Base-by-base conservation (phyloP, 805 yeast genomes). In the Crinitomyces ghanaensis region DNA sequence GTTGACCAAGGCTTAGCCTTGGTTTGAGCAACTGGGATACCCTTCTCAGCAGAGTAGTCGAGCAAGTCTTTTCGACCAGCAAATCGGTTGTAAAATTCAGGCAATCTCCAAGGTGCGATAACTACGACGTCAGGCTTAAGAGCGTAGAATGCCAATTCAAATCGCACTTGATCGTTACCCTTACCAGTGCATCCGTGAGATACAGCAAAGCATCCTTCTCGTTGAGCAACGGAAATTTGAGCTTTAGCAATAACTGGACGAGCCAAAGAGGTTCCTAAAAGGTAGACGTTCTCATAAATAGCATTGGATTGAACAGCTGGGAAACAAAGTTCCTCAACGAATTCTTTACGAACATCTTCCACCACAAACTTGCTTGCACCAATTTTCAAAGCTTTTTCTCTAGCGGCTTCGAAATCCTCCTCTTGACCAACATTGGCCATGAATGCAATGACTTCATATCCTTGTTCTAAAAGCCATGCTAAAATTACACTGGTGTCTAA, bases 1-100 rank as follows among this genome's bases (percentile, higher is more conserved):
- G 98, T 91, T 23, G 97, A 86, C 99, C 99, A 91, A 50, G 99
- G 99, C 70, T 91, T 91, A 45, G 97, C 84, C 63, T 85, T 85
- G 48, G 99, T 91, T 69, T 91, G 99, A 31, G 93, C 69, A 38
- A 91, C 99, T 44, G 93, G 94, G 48, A 91, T 91, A 50, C 71
- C 74, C 72, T 91, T 91, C 49, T 72, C 72, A 36, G 81, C 91
- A 43, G 99, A 95, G 59, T 91, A 91, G 28, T 81, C 95, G 53
- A 91, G 72, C 56, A 91, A 68, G 58, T 85, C 99, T 52, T 83
- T 82, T 74, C 99, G 86, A 53, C 99, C 99, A 26, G 94, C 96
- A 57, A 91, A 91, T 66, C 93, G 75, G 62, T 84, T 76, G 65
- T 85, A 85, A 63, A 91, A 91, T 24, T 54, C 79, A 20, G 98